phyloP scores from a whole-genome alignment of 202 grass and related monocot genomes.

The Dendrocalamus latiflorus region DNA sequence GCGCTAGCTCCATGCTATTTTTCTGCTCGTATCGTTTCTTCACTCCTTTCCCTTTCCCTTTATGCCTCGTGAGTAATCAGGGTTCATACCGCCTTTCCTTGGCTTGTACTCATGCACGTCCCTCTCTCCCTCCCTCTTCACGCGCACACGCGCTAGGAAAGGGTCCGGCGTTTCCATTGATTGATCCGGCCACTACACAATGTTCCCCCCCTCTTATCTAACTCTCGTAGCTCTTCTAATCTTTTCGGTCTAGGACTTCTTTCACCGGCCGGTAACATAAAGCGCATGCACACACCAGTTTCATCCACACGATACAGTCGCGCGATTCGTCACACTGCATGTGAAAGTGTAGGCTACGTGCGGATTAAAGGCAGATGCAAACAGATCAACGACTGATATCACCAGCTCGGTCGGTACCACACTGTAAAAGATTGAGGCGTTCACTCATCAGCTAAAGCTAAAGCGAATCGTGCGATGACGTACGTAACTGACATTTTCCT shows the following conservation, averaged over 20 bases:
- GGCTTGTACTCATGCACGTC: conserved; percentile 15
- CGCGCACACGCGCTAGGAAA: neutral
- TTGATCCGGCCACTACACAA: neutral
- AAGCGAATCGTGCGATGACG: neutral
- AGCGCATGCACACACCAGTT: neutral
- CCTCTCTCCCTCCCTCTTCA: neutral
- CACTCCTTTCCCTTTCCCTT: neutral
- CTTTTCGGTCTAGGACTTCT: neutral
- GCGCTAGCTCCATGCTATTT: neutral
- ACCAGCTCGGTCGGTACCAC: neutral
- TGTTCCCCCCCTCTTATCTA: neutral
- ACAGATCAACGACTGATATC: neutral
- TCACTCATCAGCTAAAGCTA: neutral
- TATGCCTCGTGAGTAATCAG: neutral
- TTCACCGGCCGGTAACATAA: neutral
- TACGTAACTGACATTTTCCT: neutral
- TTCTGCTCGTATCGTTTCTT: neutral
- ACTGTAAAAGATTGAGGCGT: conserved; percentile 17
- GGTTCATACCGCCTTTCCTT: conserved; percentile 47
- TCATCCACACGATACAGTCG: neutral
- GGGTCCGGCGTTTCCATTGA: neutral
- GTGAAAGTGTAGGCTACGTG: neutral
- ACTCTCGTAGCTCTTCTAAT: neutral
- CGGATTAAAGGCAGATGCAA: neutral
- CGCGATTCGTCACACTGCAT: neutral